Conservation (phyloP, 176 grass and related monocot species). For the Ananas comosus region DNA sequence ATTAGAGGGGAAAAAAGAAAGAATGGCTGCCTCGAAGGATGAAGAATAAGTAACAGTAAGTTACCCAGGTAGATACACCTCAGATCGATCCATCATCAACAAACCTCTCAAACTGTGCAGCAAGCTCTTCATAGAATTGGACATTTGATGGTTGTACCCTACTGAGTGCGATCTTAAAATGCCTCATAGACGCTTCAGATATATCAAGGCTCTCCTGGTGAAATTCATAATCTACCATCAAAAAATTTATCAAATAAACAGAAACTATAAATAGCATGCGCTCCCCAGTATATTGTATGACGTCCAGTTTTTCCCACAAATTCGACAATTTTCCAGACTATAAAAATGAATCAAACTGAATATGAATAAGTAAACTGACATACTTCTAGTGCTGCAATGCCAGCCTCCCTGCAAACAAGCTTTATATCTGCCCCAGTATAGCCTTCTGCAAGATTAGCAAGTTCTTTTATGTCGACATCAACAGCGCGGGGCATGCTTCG, state of each 20-base stretch:
- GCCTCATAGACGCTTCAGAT: constrained; percentile 35
- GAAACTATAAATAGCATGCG: neutral
- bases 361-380: constrained; percentile 14
- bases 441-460: constrained; percentile 73
- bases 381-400: constrained; percentile 80
- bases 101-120: constrained; percentile 40
- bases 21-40: no score
- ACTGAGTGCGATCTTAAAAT: constrained; percentile 49
- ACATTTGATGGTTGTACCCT: constrained; percentile 49
- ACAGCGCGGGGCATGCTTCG: constrained; percentile 47
- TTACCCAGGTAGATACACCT: constrained; percentile 13
- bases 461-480: constrained; percentile 53
- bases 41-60: no score
- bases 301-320: neutral
- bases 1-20: no score
- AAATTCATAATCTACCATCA: constrained; percentile 11
- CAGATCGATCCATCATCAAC: constrained; percentile 16
- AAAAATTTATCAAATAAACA: neutral
- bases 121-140: constrained; percentile 65
- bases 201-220: constrained; percentile 55
- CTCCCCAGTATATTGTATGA: no score
- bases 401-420: constrained; percentile 76
- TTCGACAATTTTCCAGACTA: neutral
- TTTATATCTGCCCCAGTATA: constrained; percentile 92
- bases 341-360: neutral